Percentiles rank a stretch among this genome's conserved stretches.
These are phyloP conservation scores for Xylaria sp. DNA, from an alignment of 2,329 filamentous ascomycete genomes.

Conservation along the genomic window DNA sequence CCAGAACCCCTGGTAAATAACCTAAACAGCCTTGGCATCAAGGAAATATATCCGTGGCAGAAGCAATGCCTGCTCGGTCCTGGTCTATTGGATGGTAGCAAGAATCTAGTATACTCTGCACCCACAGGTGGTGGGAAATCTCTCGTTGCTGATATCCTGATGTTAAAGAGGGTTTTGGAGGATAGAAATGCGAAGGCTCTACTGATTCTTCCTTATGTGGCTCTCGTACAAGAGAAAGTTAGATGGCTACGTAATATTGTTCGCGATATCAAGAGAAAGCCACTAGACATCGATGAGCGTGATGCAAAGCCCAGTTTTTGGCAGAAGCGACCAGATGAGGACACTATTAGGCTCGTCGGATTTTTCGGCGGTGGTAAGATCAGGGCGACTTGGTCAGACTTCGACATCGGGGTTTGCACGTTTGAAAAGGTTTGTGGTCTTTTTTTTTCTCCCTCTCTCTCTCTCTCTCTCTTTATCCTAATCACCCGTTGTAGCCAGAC, in stretches of 20 bases:
- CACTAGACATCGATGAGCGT: constrained; percentile 46
- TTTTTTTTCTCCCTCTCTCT: too few species aligned
- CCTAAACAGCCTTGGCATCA: constrained; percentile 74
- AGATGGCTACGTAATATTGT: constrained; percentile 77
- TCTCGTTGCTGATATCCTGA: constrained; percentile 77
- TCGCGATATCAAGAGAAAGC: constrained; percentile 64
- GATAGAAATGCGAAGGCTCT: constrained; percentile 74
- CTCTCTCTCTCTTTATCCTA: too few species aligned
- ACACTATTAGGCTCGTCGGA: constrained; percentile 72
- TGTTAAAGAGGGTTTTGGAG: constrained; percentile 76
- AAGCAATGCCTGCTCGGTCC: constrained; percentile 76
- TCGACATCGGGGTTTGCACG: constrained; percentile 82
- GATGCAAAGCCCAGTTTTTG: constrained; percentile 58
- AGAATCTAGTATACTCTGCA: constrained; percentile 81
- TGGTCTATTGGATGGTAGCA: constrained; percentile 72
- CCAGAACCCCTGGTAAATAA: constrained; percentile 71
- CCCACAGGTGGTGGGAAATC: constrained; percentile 84
- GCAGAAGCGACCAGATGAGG: constrained; percentile 66
- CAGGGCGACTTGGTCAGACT: constrained; percentile 75
- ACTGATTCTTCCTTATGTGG: constrained; percentile 80
- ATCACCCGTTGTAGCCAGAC: constrained; percentile 8
- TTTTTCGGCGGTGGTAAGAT: constrained; percentile 81
- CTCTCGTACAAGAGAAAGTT: constrained; percentile 82
- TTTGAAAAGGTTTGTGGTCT: constrained; percentile 72
- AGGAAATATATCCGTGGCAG: constrained; percentile 82